These are phyloP conservation scores for Smallanthus sonchifolius DNA, from an alignment of 129 eudicot genomes.

Conservation along the genomic window DNA sequence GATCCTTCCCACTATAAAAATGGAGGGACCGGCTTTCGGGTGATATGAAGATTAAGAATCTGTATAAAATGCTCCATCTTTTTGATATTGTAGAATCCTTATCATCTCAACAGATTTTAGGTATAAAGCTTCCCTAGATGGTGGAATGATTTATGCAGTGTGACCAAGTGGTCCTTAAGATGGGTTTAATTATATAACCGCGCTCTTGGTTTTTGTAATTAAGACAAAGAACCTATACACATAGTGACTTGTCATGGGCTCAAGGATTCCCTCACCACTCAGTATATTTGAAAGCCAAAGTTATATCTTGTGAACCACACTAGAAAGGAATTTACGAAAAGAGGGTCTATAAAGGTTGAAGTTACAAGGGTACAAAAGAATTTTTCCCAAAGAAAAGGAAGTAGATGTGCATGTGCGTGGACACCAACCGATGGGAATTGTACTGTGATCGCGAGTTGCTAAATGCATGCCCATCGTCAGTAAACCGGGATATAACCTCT, in stretches of 20 bases:
- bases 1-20: conserved; percentile 38
- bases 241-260: conserved; percentile 21
- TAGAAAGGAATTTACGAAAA: conserved; percentile 19
- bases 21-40: conserved; percentile 34
- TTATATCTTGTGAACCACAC: conserved; percentile 37
- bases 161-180: conserved; percentile 33
- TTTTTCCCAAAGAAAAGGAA: conserved; percentile 54
- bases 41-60: conserved; percentile 50
- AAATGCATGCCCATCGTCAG: conserved; percentile 3
- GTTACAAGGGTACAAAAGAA: conserved; percentile 27
- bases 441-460: conserved; percentile 7
- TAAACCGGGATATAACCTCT: not conserved
- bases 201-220: not conserved
- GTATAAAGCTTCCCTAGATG: conserved; percentile 38
- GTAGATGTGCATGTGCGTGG: conserved; percentile 28
- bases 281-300: conserved; percentile 23
- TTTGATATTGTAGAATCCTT: conserved; percentile 50
- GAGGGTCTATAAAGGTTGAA: conserved; percentile 12
- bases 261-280: conserved; percentile 34
- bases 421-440: conserved; percentile 26
- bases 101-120: conserved; percentile 32
- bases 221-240: not conserved
- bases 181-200: not conserved
- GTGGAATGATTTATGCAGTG: conserved; percentile 28
- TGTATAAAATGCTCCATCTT: conserved; percentile 24